Conservation (phyloP, 306 rosid species). For the Corylus heterophylla region DNA sequence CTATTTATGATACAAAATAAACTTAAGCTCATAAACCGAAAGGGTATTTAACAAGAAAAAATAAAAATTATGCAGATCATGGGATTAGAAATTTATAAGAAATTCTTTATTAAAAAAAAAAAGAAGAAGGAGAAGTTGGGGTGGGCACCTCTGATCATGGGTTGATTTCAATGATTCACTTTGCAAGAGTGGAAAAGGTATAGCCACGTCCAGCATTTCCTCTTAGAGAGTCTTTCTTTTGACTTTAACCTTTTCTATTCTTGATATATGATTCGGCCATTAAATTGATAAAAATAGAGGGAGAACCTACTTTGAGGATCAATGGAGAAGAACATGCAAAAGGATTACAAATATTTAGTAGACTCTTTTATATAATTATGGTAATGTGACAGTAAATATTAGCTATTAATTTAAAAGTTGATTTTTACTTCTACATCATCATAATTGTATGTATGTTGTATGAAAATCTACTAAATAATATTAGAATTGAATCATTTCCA, state of each 20-base stretch:
- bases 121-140: neutral
- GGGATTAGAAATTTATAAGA: no score
- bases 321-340: slow-evolving; percentile 5
- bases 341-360: neutral
- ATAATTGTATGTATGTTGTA: no score
- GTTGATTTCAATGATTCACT: slow-evolving; percentile 5
- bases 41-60: no score
- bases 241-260: slow-evolving; percentile 26
- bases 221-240: slow-evolving; percentile 3
- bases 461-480: no score
- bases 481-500: no score
- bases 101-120: no score
- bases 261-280: slow-evolving; percentile 10
- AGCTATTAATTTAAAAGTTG: no score
- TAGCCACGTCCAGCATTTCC: slow-evolving; percentile 7
- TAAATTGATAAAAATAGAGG: slow-evolving; percentile 8
- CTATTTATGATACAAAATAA: no score
- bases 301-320: slow-evolving; percentile 12
- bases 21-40: no score
- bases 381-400: neutral
- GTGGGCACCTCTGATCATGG: neutral
- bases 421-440: no score
- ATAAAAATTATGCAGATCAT: neutral
- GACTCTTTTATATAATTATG: no score
- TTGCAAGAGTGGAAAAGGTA: slow-evolving; percentile 14